A percentile compares a stretch with the other conserved stretches of the same genome.
These are phyloP conservation scores for Pseudogymnoascus sp. DNA, from an alignment of 2,329 filamentous ascomycete genomes.

Conservation along the genomic window DNA sequence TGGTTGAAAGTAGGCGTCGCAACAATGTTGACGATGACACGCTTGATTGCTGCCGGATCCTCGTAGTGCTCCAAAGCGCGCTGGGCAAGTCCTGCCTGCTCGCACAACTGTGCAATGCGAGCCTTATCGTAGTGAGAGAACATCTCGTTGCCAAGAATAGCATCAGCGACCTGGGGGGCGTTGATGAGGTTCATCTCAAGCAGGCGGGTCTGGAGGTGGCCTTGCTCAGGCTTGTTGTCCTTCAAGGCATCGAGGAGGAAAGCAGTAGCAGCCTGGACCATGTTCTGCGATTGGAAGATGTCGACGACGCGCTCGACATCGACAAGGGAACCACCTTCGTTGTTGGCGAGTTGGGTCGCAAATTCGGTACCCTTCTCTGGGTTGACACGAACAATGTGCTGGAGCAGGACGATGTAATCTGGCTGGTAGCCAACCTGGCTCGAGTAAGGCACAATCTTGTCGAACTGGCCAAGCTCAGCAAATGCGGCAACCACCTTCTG, in stretches of 20 bases:
- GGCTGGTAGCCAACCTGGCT: conserved; percentile 79
- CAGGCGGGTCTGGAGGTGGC: conserved; percentile 83
- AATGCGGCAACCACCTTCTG: conserved; percentile 94
- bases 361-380: conserved; percentile 94
- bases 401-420: conserved; percentile 87
- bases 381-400: conserved; percentile 85
- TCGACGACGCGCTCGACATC: conserved; percentile 93
- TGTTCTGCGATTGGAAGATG: conserved; percentile 95
- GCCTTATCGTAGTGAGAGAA: conserved; percentile 94
- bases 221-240: conserved; percentile 90
- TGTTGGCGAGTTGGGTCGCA: conserved; percentile 82
- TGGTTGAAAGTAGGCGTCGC: conserved; percentile 76
- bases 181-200: conserved; percentile 98
- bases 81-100: conserved; percentile 79
- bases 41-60: conserved; percentile 82
- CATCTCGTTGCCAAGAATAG: conserved; percentile 96
- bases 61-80: conserved; percentile 93
- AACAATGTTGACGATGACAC: conserved; percentile 74
- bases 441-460: conserved; percentile 90
- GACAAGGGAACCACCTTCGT: conserved; percentile 77
- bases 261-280: conserved; percentile 96
- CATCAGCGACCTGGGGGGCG: conserved; percentile 93
- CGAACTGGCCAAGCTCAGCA: conserved; percentile 92
- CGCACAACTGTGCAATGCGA: conserved; percentile 82
- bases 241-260: conserved; percentile 94